Evolutionary conservation across 306 rosid species (phyloP).

Genomic region (Fagus crenata): DNA sequence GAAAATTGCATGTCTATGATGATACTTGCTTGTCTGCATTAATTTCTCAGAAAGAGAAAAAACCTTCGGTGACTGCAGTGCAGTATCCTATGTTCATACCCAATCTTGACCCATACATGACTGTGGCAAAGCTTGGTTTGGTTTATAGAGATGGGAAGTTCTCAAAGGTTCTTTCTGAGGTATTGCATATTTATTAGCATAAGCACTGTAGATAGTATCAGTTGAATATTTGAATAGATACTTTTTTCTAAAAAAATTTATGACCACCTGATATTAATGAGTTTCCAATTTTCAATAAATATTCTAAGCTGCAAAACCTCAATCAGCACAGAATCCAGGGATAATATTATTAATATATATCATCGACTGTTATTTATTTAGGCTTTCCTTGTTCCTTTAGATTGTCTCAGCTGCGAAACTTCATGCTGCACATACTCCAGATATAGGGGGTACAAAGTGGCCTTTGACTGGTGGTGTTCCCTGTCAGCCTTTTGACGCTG

Average conservation of each 20-base stretch:
- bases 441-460: constrained; percentile 45
- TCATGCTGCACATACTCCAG: constrained; percentile 36
- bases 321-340: background rate
- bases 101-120: constrained; percentile 65
- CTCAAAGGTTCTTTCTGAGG: constrained; percentile 59
- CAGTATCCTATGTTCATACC: constrained; percentile 62
- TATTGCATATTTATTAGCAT: constrained; percentile 33
- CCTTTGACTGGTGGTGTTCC: constrained; percentile 86
- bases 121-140: constrained; percentile 57
- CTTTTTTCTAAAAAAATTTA: background rate
- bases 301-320: constrained; percentile 5
- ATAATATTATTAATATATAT: background rate
- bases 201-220: background rate
- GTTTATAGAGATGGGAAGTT: constrained; percentile 46
- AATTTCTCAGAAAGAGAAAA: constrained; percentile 51
- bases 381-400: constrained; percentile 36
- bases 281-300: constrained; percentile 12
- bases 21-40: constrained; percentile 50
- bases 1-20: constrained; percentile 67
- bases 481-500: constrained; percentile 39
- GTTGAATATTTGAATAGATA: constrained; percentile 18
- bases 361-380: background rate
- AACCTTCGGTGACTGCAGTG: constrained; percentile 38
- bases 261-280: background rate
- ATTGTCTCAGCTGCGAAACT: constrained; percentile 49